These are phyloP conservation scores for Viridothelium virens DNA, from an alignment of 495 filamentous ascomycete genomes.

Conservation along the genomic window DNA sequence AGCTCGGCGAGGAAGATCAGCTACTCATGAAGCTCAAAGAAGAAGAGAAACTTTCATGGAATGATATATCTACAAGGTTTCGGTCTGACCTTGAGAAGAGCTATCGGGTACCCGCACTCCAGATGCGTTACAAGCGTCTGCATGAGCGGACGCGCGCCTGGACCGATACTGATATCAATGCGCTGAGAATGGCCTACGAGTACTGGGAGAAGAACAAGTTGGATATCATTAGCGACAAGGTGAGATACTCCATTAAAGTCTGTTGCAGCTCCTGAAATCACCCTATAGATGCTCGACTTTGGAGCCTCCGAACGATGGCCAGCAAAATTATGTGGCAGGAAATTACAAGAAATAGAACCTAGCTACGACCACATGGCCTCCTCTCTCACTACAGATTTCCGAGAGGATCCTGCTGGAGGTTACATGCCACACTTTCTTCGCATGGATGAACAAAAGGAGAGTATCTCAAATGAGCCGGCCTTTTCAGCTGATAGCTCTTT, in stretches of 20 bases:
- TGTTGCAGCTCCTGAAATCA: conserved; percentile 4
- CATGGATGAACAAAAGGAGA: no score
- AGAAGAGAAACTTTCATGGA: conserved; percentile 61
- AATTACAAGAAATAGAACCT: conserved; percentile 39
- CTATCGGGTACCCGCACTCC: conserved; percentile 59
- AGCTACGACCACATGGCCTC: background rate
- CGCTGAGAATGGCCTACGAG: conserved; percentile 37
- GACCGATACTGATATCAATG: conserved; percentile 53
- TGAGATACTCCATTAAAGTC: conserved; percentile 19
- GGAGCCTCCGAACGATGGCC: conserved; percentile 38
- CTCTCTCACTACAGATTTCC: background rate
- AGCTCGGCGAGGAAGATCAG: conserved; percentile 56
- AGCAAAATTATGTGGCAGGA: conserved; percentile 34
- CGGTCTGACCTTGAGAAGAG: conserved; percentile 54
- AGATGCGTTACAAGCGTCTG: conserved; percentile 64
- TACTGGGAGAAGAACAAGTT: conserved; percentile 41
- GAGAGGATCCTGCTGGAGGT: background rate
- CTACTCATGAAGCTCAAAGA: conserved; percentile 59
- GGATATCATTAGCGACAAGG: conserved; percentile 40
- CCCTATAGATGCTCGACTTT: conserved; percentile 35
- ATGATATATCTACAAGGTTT: conserved; percentile 57
- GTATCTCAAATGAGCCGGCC: no score
- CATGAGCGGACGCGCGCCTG: conserved; percentile 57
- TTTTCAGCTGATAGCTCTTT: no score
- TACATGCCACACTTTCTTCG: conserved; percentile 6